Conservation (phyloP, 106 monocot species). For the Ottelia alismoides region DNA sequence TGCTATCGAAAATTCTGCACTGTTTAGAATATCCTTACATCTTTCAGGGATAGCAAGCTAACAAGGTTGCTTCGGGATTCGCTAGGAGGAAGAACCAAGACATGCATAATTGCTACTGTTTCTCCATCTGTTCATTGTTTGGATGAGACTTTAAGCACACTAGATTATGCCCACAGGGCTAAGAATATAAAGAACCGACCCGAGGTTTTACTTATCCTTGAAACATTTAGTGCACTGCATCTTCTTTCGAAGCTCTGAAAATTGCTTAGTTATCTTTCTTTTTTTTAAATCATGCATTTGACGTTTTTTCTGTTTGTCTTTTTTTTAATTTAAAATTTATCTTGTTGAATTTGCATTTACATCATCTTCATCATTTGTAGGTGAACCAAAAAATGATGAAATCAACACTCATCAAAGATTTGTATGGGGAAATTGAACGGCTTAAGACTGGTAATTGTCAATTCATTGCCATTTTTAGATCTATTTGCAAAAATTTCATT, state of each 20-base stretch:
- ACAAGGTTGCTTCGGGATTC: conserved; percentile 95
- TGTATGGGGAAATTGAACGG: conserved; percentile 92
- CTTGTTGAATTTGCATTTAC: not conserved
- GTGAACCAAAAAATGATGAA: conserved; percentile 99
- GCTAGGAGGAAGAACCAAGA: conserved; percentile 94
- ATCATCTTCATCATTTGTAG: conserved; percentile 20
- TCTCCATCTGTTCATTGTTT: conserved; percentile 94
- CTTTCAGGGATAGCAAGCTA: conserved; percentile 85
- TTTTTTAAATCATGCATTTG: too few species aligned
- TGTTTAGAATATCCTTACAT: not conserved
- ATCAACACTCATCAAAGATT: conserved; percentile 89
- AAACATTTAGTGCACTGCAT: too few species aligned
- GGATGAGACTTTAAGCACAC: conserved; percentile 93
- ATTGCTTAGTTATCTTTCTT: too few species aligned
- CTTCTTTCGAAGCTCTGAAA: too few species aligned
- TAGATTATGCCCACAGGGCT: conserved; percentile 99
- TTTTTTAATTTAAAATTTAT: not conserved
- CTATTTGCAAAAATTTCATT: too few species aligned
- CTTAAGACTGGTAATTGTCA: conserved; percentile 82
- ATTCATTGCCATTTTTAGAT: too few species aligned
- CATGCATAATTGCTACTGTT: conserved; percentile 98
- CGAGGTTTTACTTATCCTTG: too few species aligned
- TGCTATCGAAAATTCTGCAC: not conserved
- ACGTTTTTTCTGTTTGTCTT: too few species aligned
- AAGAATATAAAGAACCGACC: conserved; percentile 97